phyloP scores from a whole-genome alignment of 345 rosid species.

The Populus euphratica region DNA sequence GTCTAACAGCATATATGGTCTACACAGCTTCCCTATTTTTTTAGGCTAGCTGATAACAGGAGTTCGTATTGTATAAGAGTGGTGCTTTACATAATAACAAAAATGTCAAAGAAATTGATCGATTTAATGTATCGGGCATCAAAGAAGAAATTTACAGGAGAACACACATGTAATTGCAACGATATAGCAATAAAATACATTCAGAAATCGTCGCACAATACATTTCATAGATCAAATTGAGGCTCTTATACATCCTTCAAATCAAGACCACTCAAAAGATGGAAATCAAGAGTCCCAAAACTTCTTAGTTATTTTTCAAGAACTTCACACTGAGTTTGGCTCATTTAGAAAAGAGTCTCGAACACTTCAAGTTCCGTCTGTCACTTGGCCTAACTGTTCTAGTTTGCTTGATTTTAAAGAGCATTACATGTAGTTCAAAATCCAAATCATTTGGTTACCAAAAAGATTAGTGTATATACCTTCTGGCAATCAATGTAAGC shows the following conservation, averaged over 20 bases:
- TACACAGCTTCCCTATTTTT: background rate
- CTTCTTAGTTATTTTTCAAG: background rate
- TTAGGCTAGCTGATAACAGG: background rate
- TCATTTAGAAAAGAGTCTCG: background rate
- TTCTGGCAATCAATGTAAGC: slow-evolving; percentile 57
- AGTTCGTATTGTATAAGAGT: background rate
- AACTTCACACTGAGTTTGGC: background rate
- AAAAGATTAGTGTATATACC: slow-evolving; percentile 19
- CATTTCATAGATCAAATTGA: slow-evolving; percentile 1
- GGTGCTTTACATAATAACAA: background rate
- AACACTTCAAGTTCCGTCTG: background rate
- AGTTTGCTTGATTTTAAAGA: background rate
- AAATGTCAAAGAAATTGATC: background rate
- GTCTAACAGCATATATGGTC: background rate
- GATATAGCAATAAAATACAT: background rate
- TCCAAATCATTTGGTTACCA: background rate
- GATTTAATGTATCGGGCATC: background rate
- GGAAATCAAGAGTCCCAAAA: no score
- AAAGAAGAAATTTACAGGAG: background rate
- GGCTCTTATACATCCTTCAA: background rate
- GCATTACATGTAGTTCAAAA: background rate
- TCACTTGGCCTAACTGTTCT: background rate
- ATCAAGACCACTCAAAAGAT: background rate
- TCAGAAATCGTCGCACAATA: background rate
- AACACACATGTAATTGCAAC: background rate